phyloP scores from a whole-genome alignment of 2,329 filamentous ascomycete species.

The Beauveria caledonica region DNA sequence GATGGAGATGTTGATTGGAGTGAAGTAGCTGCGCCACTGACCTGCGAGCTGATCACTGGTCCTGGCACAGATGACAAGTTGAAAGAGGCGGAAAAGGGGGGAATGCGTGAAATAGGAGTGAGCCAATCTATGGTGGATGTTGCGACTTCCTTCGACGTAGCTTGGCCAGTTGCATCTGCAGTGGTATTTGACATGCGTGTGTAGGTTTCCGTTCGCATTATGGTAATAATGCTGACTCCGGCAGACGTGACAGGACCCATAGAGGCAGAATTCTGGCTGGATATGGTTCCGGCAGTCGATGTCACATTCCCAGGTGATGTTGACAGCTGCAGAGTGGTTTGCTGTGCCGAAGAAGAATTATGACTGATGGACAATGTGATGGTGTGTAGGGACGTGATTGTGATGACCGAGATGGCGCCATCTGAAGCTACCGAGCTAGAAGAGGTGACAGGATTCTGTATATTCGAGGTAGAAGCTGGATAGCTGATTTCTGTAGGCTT shows the following conservation, averaged over 20 bases:
- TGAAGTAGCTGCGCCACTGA: not conserved
- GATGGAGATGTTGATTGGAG: not conserved
- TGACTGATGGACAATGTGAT: not conserved
- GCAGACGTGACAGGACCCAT: not conserved
- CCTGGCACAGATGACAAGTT: not conserved
- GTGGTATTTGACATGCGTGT: not conserved
- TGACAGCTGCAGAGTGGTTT: not conserved
- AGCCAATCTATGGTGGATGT: not conserved
- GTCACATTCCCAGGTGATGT: not conserved
- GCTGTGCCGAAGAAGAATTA: not conserved
- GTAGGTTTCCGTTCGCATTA: not conserved
- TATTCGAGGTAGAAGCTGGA: not conserved
- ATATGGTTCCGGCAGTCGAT: not conserved
- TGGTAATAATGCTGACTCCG: not conserved
- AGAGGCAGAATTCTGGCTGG: not conserved
- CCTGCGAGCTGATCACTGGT: not conserved
- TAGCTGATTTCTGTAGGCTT: not conserved
- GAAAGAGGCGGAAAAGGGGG: not conserved
- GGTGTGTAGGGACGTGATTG: constrained; percentile 3
- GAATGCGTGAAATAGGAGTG: not conserved
- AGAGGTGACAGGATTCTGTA: not conserved
- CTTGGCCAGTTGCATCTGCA: not conserved
- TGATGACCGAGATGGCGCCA: not conserved
- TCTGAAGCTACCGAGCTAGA: not conserved
- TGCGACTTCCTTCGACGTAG: not conserved